Conservation (phyloP, 2,329 filamentous ascomycete genomes). For the Colletotrichum endophyticum region DNA sequence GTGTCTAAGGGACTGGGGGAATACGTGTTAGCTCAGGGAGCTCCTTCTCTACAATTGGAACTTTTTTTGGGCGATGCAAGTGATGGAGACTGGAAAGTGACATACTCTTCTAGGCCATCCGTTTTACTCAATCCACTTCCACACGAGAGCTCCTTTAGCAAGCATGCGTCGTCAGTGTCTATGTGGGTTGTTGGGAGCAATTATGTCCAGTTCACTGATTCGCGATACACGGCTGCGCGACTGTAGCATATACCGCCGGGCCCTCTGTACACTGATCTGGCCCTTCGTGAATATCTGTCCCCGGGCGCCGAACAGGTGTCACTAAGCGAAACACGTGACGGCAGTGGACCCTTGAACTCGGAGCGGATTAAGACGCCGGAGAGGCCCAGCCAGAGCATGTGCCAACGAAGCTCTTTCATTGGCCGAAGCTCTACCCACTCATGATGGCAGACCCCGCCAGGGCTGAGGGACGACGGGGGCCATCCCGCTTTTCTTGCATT, state of each 20-base stretch:
- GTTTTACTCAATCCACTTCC: constrained; percentile 11
- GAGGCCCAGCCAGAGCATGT: not conserved
- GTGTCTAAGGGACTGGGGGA: constrained; percentile 12
- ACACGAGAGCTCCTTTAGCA: not conserved
- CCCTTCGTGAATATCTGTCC: constrained; percentile 41
- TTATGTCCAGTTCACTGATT: not conserved
- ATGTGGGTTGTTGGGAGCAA: not conserved
- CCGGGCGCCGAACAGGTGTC: constrained; percentile 44
- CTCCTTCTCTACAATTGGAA: not conserved
- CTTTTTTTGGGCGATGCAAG: not conserved
- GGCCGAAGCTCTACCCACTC: not conserved
- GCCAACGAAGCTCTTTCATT: not conserved
- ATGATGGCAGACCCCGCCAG: constrained; percentile 5
- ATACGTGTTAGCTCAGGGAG: constrained; percentile 23
- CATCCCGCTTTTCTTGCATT: constrained; percentile 15
- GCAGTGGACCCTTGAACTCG: not conserved
- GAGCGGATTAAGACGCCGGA: constrained; percentile 17
- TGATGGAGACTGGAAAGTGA: not conserved
- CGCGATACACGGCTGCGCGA: constrained; percentile 5
- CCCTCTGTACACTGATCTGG: constrained; percentile 22
- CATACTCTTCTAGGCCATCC: constrained; percentile 8
- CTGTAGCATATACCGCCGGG: not conserved
- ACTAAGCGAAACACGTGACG: constrained; percentile 43
- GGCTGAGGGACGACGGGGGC: constrained; percentile 6
- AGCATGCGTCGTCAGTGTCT: constrained; percentile 27